Evolutionary conservation across 2,329 filamentous ascomycete species (phyloP), one percentile per base, ranked within the genome.

Genomic region (Fusarium torulosum): DNA sequence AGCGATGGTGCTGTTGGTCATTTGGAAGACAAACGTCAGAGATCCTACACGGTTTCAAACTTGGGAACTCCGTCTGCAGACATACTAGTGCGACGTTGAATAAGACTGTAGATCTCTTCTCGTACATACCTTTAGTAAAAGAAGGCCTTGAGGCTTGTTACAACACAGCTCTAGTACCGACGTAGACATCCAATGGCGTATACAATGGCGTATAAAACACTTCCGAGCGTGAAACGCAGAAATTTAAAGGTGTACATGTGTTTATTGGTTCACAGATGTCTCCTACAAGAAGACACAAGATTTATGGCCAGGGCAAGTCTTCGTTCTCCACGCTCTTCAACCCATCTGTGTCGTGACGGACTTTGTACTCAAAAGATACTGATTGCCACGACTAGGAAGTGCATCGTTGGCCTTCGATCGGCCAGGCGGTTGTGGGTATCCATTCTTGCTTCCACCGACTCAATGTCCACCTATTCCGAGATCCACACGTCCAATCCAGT

Each of bases 351-450:
- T 43, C 38, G 50, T 42, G 46, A 44, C 46, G 15, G 44, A 65
- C 35, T 40, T 31, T 19, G 23, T 54, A 35, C 61, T 62, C 56
- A 43, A 51, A 42, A 25, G 49, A 52, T 60, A 47, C 42, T 51
- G 52, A 59, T 51, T 54, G 40, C 37, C 62, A 56, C 59, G 66
- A 57, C 66, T 35, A 52, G 43, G 52, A 49, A 62, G 38, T 58
- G 49, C 65, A 66, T 67, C 51, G 25, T 52, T 37, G 40, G 58
- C 66, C 63, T 38, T 63, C 51, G 49, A 40, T 53, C 41, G 42
- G 66, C 33, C 46, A 54, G 51, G 44, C 53, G 44, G 58, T 44
- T 70, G 66, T 60, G 66, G 59, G 63, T 70, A 69, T 70, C 38
- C 59, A 41, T 52, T 66, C 47, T 59, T 51, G 35, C 53, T 59